A percentile compares a stretch with the other conserved stretches of the same genome.
Conservation (phyloP, 1,284 basidiomycete genomes). For the Violaceomyces palustris region DNA sequence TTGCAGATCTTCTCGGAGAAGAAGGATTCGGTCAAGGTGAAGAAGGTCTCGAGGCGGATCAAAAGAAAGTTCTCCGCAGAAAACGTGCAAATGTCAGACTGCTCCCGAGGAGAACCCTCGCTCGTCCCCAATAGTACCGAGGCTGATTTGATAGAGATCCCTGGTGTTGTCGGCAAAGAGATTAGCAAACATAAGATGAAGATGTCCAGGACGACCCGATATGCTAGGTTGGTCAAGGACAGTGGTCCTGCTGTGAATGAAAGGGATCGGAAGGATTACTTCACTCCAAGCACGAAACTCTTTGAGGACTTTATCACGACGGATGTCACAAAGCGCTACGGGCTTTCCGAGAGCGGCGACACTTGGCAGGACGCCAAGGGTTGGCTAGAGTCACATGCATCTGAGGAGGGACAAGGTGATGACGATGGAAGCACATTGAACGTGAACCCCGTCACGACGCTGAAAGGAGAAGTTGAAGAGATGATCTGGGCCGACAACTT, state of each 20-base stretch:
- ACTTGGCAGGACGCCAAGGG: conserved; percentile 5
- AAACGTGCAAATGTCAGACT: neutral
- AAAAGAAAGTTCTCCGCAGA: too few species aligned
- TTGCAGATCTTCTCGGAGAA: neutral
- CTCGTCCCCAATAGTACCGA: neutral
- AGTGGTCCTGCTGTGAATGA: conserved; percentile 49
- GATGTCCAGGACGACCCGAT: conserved; percentile 17
- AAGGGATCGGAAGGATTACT: conserved; percentile 52
- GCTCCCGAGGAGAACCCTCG: too few species aligned
- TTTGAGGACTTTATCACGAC: conserved; percentile 44
- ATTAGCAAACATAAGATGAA: conserved; percentile 52
- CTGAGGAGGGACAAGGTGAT: neutral
- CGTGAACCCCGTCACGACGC: conserved; percentile 2
- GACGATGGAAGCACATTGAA: conserved; percentile 1
- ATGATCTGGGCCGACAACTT: conserved; percentile 20
- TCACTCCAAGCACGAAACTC: conserved; percentile 43
- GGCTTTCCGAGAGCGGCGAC: conserved; percentile 1
- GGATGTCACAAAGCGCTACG: conserved; percentile 35
- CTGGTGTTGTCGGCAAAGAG: conserved; percentile 52
- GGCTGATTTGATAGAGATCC: conserved; percentile 48
- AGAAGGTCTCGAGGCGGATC: too few species aligned
- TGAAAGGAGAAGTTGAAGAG: conserved; percentile 9
- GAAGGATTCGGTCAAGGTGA: too few species aligned
- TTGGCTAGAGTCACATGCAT: neutral
- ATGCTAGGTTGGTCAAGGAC: conserved; percentile 4